phyloP scores from a whole-genome alignment of 805 yeast genomes.

The Dipodascus albidus region DNA sequence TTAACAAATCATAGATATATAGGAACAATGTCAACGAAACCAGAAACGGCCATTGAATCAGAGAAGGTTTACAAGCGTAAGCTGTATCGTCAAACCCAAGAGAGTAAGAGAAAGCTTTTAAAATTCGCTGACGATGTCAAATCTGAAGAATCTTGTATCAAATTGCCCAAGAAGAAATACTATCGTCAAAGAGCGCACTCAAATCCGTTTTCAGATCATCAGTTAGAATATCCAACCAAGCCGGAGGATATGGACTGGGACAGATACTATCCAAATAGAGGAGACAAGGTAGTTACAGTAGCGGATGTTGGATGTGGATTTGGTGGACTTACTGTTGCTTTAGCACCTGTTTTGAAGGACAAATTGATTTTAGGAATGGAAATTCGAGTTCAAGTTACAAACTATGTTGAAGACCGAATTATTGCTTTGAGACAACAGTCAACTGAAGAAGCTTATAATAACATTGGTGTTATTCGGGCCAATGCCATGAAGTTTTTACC shows the following conservation, averaged over 20 bases:
- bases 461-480: constrained; percentile 83
- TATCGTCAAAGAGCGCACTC: constrained; percentile 97
- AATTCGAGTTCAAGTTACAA: constrained; percentile 94
- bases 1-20: not conserved
- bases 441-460: constrained; percentile 27
- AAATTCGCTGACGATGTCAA: constrained; percentile 22
- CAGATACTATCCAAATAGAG: constrained; percentile 51
- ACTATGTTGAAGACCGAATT: constrained; percentile 91
- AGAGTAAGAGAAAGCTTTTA: constrained; percentile 33
- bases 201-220: constrained; percentile 93
- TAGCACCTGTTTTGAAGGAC: constrained; percentile 69
- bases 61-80: constrained; percentile 20
- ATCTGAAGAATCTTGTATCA: constrained; percentile 29
- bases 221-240: constrained; percentile 70
- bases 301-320: constrained; percentile 98
- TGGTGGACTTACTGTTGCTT: constrained; percentile 77
- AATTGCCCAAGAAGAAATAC: constrained; percentile 69
- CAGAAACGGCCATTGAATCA: not conserved
- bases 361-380: constrained; percentile 87
- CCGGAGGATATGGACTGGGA: constrained; percentile 88
- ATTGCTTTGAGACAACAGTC: constrained; percentile 68
- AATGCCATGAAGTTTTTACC: constrained; percentile 97
- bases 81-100: constrained; percentile 33
- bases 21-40: not conserved
- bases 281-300: constrained; percentile 35